Evolutionary conservation across 164 flowering plant species (phyloP), one percentile per base, ranked within the genome.

Genomic region (Pachysandra terminalis): DNA sequence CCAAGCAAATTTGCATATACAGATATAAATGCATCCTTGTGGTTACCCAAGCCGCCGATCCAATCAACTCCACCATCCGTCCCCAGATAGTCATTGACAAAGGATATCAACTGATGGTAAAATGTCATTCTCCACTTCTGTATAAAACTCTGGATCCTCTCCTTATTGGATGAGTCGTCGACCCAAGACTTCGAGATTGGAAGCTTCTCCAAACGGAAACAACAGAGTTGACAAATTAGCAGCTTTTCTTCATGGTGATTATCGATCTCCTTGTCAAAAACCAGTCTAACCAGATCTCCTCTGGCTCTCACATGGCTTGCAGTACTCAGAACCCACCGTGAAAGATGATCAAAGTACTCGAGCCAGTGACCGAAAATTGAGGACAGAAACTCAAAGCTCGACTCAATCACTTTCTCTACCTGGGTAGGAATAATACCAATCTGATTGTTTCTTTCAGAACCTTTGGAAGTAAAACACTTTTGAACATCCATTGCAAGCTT

Each of bases 211-310:
- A n/a, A n/a, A n/a, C n/a, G n/a, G n/a, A n/a, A n/a, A n/a, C n/a
- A n/a, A n/a, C n/a, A n/a, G n/a, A n/a, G n/a, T n/a, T n/a, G n/a
- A n/a, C n/a, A n/a, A n/a, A n/a, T n/a, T n/a, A n/a, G n/a, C n/a
- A n/a, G n/a, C n/a, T 86, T 90, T 71, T 95, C 99, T 77, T 95
- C 99, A 66, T 95, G 97, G 76, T 88, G 93, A 73, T 95, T 95
- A 63, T 95, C 99, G 25, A 95, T 88, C 78, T 95, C 99, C 79
- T 92, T 95, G 83, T 95, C 99, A 75, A 95, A 95, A 57, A 95
- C 90, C 67, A 81, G 89, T 71, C 92, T 81, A 26, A 95, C 90
- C 56, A 90, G 90, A 78, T 95, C 91, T 22, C 93, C 94, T 73
- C 64, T 60, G 9, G 83, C 63, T 32, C 68, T 74, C n/a, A 59